phyloP scores from a whole-genome alignment of 257 asterid genomes.

The Plantago elongata region DNA sequence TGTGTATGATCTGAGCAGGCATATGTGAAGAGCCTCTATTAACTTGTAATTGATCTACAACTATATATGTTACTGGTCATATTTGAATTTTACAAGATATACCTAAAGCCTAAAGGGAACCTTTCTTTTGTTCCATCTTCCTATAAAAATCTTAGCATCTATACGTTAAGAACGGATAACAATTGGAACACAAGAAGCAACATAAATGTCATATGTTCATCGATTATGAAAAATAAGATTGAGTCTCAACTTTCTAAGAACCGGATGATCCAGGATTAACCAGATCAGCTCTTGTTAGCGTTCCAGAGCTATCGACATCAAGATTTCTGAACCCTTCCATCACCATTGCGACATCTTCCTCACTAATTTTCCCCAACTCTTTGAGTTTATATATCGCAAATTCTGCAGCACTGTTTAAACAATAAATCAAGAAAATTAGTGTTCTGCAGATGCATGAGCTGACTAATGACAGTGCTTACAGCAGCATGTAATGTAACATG shows the following conservation, averaged over 20 bases:
- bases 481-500: not conserved
- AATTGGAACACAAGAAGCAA: not conserved
- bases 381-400: slow-evolving; percentile 66
- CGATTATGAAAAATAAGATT: not conserved
- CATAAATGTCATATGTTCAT: not conserved
- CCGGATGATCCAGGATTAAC: slow-evolving; percentile 19
- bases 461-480: not conserved
- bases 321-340: slow-evolving; percentile 56
- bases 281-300: slow-evolving; percentile 51
- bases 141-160: not conserved
- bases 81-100: not conserved
- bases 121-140: not conserved
- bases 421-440: not conserved
- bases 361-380: slow-evolving; percentile 72
- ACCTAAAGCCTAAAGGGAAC: not conserved
- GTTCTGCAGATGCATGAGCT: not conserved
- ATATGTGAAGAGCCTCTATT: no score
- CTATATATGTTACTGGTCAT: not conserved
- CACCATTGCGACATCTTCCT: slow-evolving; percentile 55
- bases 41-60: no score
- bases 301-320: slow-evolving; percentile 71
- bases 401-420: slow-evolving; percentile 53
- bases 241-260: not conserved
- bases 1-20: no score
- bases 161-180: not conserved